Conservation (phyloP, 1,284 basidiomycete species). For the Spongispora temasekensis region DNA sequence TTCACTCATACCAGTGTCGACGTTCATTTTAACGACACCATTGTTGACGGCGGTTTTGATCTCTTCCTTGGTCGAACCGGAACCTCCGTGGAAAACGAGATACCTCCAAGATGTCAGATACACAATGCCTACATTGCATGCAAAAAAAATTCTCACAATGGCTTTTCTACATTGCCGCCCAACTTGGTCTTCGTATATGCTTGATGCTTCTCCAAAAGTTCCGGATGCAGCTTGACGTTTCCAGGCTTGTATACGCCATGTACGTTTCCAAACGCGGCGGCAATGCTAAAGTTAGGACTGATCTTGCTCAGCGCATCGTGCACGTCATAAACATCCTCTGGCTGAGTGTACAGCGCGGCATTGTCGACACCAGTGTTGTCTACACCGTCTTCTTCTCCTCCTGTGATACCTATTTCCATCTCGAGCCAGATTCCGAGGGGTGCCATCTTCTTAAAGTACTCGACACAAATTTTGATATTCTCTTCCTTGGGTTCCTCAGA, state of each 20-base stretch:
- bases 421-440: constrained; percentile 96
- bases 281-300: constrained; percentile 92
- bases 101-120: constrained; percentile 53
- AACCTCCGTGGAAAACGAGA: constrained; percentile 99
- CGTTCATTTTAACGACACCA: constrained; percentile 98
- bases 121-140: background rate
- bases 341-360: constrained; percentile 94
- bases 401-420: constrained; percentile 99
- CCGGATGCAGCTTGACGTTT: constrained; percentile 87
- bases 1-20: constrained; percentile 70
- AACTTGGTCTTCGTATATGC: constrained; percentile 73
- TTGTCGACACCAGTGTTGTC: constrained; percentile 97
- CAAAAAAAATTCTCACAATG: constrained; percentile 62
- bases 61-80: constrained; percentile 96
- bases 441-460: constrained; percentile 97
- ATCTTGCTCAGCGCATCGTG: constrained; percentile 83
- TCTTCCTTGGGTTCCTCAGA: constrained; percentile 98
- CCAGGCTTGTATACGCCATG: constrained; percentile 87
- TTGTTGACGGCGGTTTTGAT: constrained; percentile 90
- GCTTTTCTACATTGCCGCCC: constrained; percentile 68
- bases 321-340: constrained; percentile 95
- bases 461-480: constrained; percentile 92
- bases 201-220: constrained; percentile 94
- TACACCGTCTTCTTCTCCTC: constrained; percentile 99
- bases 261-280: constrained; percentile 86